Base-by-base conservation (phyloP, 768 basidiomycete genomes). In the Astraeus odoratus region DNA sequence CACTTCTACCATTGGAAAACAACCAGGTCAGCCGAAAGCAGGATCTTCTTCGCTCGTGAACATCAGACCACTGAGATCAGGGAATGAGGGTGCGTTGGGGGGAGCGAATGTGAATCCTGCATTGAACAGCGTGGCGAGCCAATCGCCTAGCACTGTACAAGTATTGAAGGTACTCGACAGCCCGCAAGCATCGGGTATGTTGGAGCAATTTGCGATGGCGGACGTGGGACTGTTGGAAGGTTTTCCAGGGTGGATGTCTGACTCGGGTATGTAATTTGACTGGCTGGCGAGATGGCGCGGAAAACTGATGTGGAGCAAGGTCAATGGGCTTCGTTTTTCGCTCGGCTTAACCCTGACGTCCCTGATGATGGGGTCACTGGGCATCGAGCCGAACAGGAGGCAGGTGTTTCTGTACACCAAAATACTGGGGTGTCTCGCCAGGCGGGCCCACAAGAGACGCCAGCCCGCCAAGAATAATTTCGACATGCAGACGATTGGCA, bases 271-370 rank as follows among this genome's bases (percentile, higher is more conserved):
- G 74, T 70, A 1, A 53, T 72, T 68, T 46, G 19, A 34, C 42
- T 49, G 34, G 42, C 41, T 30, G 33, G 39, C 12, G 22, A 34
- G 19, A 39, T 23, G 12, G 5, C 33, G 5, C n/a, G n/a, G n/a
- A 27, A 35, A 38, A 27, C n/a, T 39, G 42, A 42, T 43, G 19
- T 45, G 35, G 20, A 31, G 29, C 36, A 36, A 89, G 86, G 78
- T 35, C 85, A 87, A 69, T 89, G 86, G 86, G 86, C 88, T 42
- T 78, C 71, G 25, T 89, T 86, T 67, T 89, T 90, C 61, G 68
- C 82, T 29, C 74, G 84, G 39, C 76, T 87, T 47, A 63, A 62
- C 41, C 7, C 44, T 16, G 27, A 58, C 8, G 42, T 34, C 8
- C 19, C 43, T 9, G 47, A 39, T 13, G 43, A 25, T 12, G 42